Base-by-base conservation (phyloP, 164 flowering plant species). In the Vitis riparia region DNA sequence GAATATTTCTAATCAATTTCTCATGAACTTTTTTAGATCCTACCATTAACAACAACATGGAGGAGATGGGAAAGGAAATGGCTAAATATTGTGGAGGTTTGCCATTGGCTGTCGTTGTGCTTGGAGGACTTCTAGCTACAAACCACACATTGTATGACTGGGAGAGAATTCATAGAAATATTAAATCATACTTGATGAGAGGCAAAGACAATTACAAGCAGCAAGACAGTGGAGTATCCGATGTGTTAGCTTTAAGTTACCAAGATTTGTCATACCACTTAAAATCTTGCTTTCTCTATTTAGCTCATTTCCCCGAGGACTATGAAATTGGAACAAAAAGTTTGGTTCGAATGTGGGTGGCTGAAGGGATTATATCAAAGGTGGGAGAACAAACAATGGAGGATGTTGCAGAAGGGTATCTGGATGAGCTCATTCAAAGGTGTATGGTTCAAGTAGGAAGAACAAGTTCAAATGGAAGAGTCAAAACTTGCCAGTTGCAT, bases 281-380 rank as follows among this genome's bases (percentile, higher is more conserved):
- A 57, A 83, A 78, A 60, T 79, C 67, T 10, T 83, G 82, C 62
- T 83, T 83, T 23, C 78, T 81, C 3, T 73, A 75, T 67, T 51
- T 83, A 13, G 71, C 71, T 2, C 57, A 63, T 11, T 81, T 78
- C 44, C 81, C 79, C 0, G 81, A 79, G 27, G 78, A 73, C 50
- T 60, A 2, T 16, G 66, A 71, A 14, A 70, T 83, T 55, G 44
- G 59, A 0, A 30, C 50, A 0, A 68, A 17, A 13, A 65, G 59
- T 11, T 37, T 81, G 55, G 62, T 75, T 13, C 53, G 52, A 5
- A 8, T 73, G 16, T 83, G 83, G 84, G 66, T 77, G 14, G 82
- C 84, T 1, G 80, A 81, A 71, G 83, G 83, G 11, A 32, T 81
- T 51, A 60, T 79, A 6, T 32, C 69, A 44, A 2, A 11, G 9